Conservation (phyloP, 352 stramenopile genomes). For the Phytophthora tentaculata region DNA sequence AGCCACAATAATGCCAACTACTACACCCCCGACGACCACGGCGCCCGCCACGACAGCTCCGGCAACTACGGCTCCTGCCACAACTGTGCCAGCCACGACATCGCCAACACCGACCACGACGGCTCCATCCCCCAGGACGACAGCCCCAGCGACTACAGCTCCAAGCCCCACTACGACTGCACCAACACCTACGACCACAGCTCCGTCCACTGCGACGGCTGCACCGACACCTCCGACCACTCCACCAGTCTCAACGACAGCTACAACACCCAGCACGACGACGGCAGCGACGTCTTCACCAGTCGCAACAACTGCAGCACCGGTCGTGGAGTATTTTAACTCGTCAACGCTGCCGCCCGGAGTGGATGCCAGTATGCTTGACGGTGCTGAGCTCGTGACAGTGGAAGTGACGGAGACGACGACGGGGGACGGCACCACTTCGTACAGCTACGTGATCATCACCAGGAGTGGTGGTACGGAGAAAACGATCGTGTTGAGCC, state of each 20-base stretch:
- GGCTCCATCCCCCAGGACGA: neutral
- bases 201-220: neutral
- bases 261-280: neutral
- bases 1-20: slow-evolving; percentile 10
- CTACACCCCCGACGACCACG: slow-evolving; percentile 14
- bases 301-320: slow-evolving; percentile 7
- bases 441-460: slow-evolving; percentile 52
- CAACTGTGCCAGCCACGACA: slow-evolving; percentile 16
- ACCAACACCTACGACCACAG: slow-evolving; percentile 4
- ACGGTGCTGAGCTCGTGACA: slow-evolving; percentile 40
- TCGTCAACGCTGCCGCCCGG: slow-evolving; percentile 47
- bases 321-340: slow-evolving; percentile 40
- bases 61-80: slow-evolving; percentile 2
- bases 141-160: slow-evolving; percentile 7
- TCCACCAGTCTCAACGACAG: neutral
- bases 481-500: slow-evolving; percentile 26
- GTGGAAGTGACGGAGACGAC: slow-evolving; percentile 48
- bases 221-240: slow-evolving; percentile 3
- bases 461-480: slow-evolving; percentile 33
- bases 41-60: slow-evolving; percentile 2
- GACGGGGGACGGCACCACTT: slow-evolving; percentile 31
- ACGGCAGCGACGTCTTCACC: slow-evolving; percentile 11
- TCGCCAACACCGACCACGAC: slow-evolving; percentile 9
- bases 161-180: neutral
- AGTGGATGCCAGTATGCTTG: slow-evolving; percentile 40